Conservation (phyloP, 2,329 filamentous ascomycete species). For the Epichloe baconii region DNA sequence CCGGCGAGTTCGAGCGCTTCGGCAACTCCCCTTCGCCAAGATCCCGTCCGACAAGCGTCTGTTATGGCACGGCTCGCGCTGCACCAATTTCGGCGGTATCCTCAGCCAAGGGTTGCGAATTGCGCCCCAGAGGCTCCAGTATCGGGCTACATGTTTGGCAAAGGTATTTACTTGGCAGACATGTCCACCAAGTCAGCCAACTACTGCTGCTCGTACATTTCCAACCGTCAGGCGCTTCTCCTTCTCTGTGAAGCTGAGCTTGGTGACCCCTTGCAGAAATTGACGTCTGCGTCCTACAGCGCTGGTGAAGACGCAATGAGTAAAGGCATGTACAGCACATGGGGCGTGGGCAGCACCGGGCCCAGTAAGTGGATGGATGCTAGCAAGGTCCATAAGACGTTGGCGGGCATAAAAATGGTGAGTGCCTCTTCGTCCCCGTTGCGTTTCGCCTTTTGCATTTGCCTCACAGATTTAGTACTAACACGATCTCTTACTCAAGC, state of each 20-base stretch:
- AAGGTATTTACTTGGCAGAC: constrained; percentile 79
- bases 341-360: constrained; percentile 51
- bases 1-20: constrained; percentile 60
- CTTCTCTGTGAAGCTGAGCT: constrained; percentile 72
- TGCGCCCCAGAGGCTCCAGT: constrained; percentile 74
- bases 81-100: constrained; percentile 78
- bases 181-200: constrained; percentile 72
- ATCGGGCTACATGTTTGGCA: constrained; percentile 78
- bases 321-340: constrained; percentile 51
- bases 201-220: constrained; percentile 53
- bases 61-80: constrained; percentile 77
- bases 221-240: constrained; percentile 58
- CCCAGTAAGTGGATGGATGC: constrained; percentile 69
- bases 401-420: constrained; percentile 60
- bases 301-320: constrained; percentile 51
- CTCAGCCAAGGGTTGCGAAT: constrained; percentile 81
- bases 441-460: neutral
- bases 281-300: constrained; percentile 42
- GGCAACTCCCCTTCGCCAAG: constrained; percentile 39
- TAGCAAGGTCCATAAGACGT: constrained; percentile 44
- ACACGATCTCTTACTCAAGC: constrained; percentile 21
- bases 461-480: too few species aligned
- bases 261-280: constrained; percentile 58
- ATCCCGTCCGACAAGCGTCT: constrained; percentile 55
- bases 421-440: constrained; percentile 15